A percentile compares a stretch with the other conserved stretches of the same genome.
phyloP scores from a whole-genome alignment of 1,139 yeast species.

The Suhomyces atakaporum region DNA sequence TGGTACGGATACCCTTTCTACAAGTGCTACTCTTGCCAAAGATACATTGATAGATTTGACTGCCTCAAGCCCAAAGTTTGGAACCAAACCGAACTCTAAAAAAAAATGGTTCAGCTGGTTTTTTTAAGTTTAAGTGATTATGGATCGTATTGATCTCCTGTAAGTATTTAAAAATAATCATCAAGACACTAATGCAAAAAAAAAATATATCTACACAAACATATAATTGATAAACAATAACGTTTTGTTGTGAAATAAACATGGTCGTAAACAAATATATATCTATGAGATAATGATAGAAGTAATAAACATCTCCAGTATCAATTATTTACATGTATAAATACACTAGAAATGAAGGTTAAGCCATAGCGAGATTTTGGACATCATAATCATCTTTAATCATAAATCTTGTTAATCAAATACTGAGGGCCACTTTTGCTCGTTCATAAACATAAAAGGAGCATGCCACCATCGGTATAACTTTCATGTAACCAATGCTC shows the following conservation, averaged over 20 bases:
- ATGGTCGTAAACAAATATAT: too few species aligned
- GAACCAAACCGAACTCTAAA: constrained; percentile 49
- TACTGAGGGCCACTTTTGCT: constrained; percentile 66
- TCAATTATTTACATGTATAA: constrained; percentile 5
- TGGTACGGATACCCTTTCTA: constrained; percentile 50
- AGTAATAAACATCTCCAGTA: constrained; percentile 8
- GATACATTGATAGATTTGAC: constrained; percentile 38
- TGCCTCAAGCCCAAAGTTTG: constrained; percentile 50
- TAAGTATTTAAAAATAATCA: too few species aligned
- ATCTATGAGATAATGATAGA: too few species aligned
- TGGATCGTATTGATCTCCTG: too few species aligned
- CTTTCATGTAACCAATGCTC: constrained; percentile 92
- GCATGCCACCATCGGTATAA: constrained; percentile 96
- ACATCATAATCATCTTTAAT: constrained; percentile 4
- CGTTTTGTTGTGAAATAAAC: too few species aligned
- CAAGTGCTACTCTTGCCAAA: constrained; percentile 41
- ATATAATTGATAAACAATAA: too few species aligned
- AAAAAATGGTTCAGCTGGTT: constrained; percentile 68
- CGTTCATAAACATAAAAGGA: constrained; percentile 93
- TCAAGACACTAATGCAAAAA: too few species aligned
- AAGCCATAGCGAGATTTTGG: neutral
- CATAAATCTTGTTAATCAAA: constrained; percentile 22
- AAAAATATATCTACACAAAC: too few species aligned
- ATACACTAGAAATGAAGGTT: constrained; percentile 3
- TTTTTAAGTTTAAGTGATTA: too few species aligned